Conservation (phyloP, 2,329 filamentous ascomycete species). For the Xylaria digitata region DNA sequence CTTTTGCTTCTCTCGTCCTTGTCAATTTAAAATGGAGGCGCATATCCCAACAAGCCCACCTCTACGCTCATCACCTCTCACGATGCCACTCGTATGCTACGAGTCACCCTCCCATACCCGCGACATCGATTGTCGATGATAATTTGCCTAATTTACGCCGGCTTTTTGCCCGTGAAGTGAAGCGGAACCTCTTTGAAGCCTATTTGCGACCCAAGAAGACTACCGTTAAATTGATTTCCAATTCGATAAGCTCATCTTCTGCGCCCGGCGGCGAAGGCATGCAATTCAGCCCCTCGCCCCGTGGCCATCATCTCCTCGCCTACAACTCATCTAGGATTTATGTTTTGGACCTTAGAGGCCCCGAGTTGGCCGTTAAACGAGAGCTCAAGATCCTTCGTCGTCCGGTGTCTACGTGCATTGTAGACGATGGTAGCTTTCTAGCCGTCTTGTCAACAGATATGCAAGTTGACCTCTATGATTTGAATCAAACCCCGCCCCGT, state of each 20-base stretch:
- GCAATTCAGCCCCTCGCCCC: conserved; percentile 82
- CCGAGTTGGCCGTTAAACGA: conserved; percentile 72
- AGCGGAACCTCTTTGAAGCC: conserved; percentile 81
- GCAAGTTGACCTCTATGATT: conserved; percentile 86
- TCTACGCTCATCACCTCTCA: conserved; percentile 72
- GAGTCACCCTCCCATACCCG: conserved; percentile 55
- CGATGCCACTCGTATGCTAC: conserved; percentile 69
- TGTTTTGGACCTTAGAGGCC: conserved; percentile 74
- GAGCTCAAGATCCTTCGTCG: conserved; percentile 84
- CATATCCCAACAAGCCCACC: conserved; percentile 70
- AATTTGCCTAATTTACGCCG: conserved; percentile 71
- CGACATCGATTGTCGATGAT: conserved; percentile 56
- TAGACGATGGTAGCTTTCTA: conserved; percentile 79
- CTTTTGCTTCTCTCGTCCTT: conserved; percentile 73
- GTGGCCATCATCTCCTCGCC: conserved; percentile 78
- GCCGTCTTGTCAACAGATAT: conserved; percentile 85
- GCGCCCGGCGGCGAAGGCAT: conserved; percentile 87
- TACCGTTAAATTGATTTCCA: conserved; percentile 82
- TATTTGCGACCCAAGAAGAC: conserved; percentile 78
- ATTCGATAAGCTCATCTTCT: conserved; percentile 84
- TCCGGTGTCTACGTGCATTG: conserved; percentile 80
- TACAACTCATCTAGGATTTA: conserved; percentile 89
- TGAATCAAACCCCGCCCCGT: conserved; percentile 72
- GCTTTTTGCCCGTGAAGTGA: conserved; percentile 75
- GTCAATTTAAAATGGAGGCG: conserved; percentile 74